Evolutionary conservation across 2,329 filamentous ascomycete species (phyloP), one percentile per base, ranked within the genome.

Genomic region (Gaeumannomyces tritici): DNA sequence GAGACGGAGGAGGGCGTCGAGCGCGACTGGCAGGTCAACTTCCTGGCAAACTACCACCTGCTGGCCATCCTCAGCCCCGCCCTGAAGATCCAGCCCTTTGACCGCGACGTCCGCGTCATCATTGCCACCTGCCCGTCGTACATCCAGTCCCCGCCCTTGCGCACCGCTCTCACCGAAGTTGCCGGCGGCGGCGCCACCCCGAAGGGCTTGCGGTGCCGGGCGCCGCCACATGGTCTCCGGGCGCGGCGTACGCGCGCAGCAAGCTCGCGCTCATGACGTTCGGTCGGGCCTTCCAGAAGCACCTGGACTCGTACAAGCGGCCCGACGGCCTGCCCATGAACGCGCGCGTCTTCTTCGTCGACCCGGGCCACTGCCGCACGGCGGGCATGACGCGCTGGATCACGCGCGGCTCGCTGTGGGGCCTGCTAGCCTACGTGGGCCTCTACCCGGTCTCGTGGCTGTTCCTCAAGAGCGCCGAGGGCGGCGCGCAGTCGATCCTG

Each of bases 41-140:
- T 92, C 73, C 82, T 99, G 54, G 89, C 92, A 66, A 98, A 97
- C 74, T 98, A 97, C 76, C 96, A 99, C 71, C 81, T 99, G 4
- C 81, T 99, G 57, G 90, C 90, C 66, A 96, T 99, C 33, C 80
- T 99, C 47, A 95, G 89, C 68, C 95, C 95, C 0, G 93, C 95
- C 0, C 81, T 99, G 64, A 86, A 91, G 67, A 91, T 90, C 1
- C 95, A 99, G 74, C 95, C 95, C 2, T 87, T 96, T 62, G 95
- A 99, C 73, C 86, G 95, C 69, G 95, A 99, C 73, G 91, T 99
- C 21, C 84, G 95, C 65, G 83, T 99, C 65, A 82, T 99, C 63
- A 85, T 98, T 67, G 82, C 90, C 1, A 96, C 90, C 0, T 99
- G 96, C 73, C 88, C 91, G 26, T 88, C 90, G 42, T 98, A 99